Base-by-base conservation (phyloP, 1,284 basidiomycete species). In the Puccinia sorghi region DNA sequence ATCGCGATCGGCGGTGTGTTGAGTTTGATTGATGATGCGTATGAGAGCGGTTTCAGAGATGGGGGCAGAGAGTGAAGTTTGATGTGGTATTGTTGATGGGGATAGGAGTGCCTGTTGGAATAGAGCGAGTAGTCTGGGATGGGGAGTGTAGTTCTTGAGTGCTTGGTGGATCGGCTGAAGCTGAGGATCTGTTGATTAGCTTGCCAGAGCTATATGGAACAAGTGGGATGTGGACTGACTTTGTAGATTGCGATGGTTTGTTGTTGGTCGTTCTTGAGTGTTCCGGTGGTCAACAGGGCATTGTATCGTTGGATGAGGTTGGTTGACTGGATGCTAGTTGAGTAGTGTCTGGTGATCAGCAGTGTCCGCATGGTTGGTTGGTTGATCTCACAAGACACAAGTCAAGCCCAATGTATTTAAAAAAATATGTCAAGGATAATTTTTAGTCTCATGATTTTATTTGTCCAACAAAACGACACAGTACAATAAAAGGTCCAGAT, bases 231-330 rank as follows among this genome's bases (percentile, higher is more conserved):
- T 32, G 32, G 32, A 32, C 32, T 32, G 32, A 32, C 32, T 32
- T 32, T 32, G 32, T 74, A 74, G 57, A 74, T 74, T 15, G 32
- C 56, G 32, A 61, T 66, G 17, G 39, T 27, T 39, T 75, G 73
- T 20, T 64, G 12, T 39, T 32, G 5, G 61, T 75, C 73, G 9
- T 43, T 8, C 20, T 20, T 50, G 17, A 75, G 73, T 6, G 27
- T 37, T 22, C 73, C 61, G 50, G 54, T 15, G 37, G 61, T 39
- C n/a, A 75, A 17, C 41, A 43, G 57, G 4, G 46, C 15, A 27
- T 66, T 61, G 61, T 75, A 75, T 20, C 66, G 63, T 17, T 67
- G 63, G 48, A 75, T 63, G 41, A 75, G 48, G 41, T 75, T 48
- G 37, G 73, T 75, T 12, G 73, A 54, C 37, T 75, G 73, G n/a